Conservation (phyloP, 176 grass and related monocot species). For the Secale cereale region DNA sequence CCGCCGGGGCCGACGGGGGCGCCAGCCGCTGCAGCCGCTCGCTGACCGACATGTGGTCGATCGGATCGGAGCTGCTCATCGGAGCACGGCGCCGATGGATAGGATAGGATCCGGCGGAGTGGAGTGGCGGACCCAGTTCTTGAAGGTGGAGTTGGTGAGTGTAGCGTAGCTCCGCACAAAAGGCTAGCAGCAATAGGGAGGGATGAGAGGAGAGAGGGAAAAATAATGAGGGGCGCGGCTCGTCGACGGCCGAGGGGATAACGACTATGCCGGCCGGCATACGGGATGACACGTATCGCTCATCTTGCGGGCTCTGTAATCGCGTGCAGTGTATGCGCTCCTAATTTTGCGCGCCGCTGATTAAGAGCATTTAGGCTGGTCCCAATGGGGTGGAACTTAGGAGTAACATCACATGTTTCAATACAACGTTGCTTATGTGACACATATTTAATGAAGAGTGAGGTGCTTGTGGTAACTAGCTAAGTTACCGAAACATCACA, state of each 20-base stretch:
- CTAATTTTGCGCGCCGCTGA: no score
- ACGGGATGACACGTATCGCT: background rate
- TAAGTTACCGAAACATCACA: no score
- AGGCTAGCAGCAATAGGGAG: background rate
- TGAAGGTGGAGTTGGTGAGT: background rate
- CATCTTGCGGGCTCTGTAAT: background rate
- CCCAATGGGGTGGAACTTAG: no score
- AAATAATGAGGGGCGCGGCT: background rate
- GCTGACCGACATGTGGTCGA: background rate
- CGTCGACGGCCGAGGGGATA: background rate
- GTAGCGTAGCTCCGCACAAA: background rate
- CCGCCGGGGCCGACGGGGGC: constrained; percentile 5
- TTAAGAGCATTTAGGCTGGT: no score
- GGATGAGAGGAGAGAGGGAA: background rate
- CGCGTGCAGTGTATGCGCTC: no score
- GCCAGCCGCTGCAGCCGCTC: background rate
- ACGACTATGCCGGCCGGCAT: background rate
- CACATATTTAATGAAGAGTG: no score
- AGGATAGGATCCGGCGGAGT: background rate
- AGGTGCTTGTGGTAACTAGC: no score
- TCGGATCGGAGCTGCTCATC: background rate
- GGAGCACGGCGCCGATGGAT: background rate
- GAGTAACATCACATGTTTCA: no score
- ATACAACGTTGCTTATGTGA: no score
- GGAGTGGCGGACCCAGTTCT: background rate